Conservation (phyloP, 495 filamentous ascomycete species). For the Neurospora sp. region DNA sequence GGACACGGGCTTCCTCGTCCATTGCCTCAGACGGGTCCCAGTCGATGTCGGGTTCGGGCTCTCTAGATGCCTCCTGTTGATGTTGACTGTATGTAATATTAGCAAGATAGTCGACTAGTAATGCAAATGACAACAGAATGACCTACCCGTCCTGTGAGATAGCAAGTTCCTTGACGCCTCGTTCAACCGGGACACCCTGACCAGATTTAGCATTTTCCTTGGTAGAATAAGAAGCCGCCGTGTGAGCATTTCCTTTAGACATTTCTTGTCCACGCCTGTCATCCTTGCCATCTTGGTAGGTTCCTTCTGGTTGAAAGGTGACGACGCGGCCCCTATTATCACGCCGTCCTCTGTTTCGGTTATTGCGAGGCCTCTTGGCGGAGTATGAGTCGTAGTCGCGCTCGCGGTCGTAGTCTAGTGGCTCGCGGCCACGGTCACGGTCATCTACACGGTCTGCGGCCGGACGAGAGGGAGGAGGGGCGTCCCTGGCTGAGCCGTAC, state of each 20-base stretch:
- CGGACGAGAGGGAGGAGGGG: conserved; percentile 2
- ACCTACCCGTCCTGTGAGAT: conserved; percentile 17
- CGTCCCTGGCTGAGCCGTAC: conserved; percentile 40
- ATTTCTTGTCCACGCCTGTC: conserved; percentile 28
- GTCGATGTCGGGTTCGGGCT: conserved; percentile 24
- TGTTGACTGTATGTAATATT: not conserved
- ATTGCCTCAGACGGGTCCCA: conserved; percentile 44
- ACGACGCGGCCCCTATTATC: conserved; percentile 18
- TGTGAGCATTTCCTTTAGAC: conserved; percentile 23
- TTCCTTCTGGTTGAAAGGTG: conserved; percentile 11
- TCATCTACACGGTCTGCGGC: conserved; percentile 8
- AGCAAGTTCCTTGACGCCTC: conserved; percentile 24
- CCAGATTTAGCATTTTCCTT: conserved; percentile 57
- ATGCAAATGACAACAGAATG: no score
- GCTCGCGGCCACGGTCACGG: conserved; percentile 11
- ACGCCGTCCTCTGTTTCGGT: conserved; percentile 42
- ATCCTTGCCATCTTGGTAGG: conserved; percentile 34
- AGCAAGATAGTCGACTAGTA: conserved; percentile 5
- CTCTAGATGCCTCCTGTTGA: not conserved
- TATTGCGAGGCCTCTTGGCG: conserved; percentile 56
- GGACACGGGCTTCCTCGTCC: conserved; percentile 48
- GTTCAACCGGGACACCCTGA: conserved; percentile 49
- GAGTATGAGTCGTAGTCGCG: conserved; percentile 30
- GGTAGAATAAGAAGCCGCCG: conserved; percentile 28
- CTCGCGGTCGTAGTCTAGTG: conserved; percentile 10